phyloP scores from a whole-genome alignment of 495 filamentous ascomycete species.

The Ascobolus immersus region DNA sequence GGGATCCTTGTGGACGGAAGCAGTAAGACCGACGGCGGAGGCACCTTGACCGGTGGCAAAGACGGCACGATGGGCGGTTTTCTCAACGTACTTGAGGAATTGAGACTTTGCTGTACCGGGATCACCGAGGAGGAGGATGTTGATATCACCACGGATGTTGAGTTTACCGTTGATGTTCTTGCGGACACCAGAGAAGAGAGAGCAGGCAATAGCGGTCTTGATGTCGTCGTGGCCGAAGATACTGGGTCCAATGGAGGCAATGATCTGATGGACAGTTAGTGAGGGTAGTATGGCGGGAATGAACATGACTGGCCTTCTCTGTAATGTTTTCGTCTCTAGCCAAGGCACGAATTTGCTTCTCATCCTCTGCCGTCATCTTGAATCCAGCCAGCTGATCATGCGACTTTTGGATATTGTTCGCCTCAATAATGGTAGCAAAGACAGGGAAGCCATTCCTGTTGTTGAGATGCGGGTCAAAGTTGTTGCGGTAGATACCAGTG shows the following conservation, averaged over 20 bases:
- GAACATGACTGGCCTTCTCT: too few relatives aligned
- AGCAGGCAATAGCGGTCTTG: conserved; percentile 88
- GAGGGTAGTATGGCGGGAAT: too few relatives aligned
- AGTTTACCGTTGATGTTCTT: conserved; percentile 74
- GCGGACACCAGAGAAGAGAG: conserved; percentile 81
- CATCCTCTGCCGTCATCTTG: conserved; percentile 83
- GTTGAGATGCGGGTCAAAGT: conserved; percentile 91
- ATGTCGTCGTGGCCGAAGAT: conserved; percentile 96
- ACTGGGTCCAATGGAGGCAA: conserved; percentile 81
- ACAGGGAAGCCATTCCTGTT: conserved; percentile 98
- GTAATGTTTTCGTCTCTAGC: conserved; percentile 75
- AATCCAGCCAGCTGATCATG: conserved; percentile 97
- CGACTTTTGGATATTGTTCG: conserved; percentile 87
- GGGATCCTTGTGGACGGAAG: conserved; percentile 83
- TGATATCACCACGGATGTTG: conserved; percentile 89
- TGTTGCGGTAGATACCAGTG: conserved; percentile 93
- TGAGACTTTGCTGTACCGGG: conserved; percentile 94
- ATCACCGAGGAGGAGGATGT: conserved; percentile 85
- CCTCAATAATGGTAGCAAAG: conserved; percentile 91
- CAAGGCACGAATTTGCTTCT: conserved; percentile 67
- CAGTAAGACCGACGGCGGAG: conserved; percentile 92
- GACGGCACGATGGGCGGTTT: conserved; percentile 87
- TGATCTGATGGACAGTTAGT: too few relatives aligned
- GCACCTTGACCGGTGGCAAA: conserved; percentile 96
- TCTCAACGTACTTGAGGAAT: conserved; percentile 77